Percentiles rank a stretch among this genome's conserved stretches.
These are phyloP conservation scores for Candolleomyces eurysporus DNA, from an alignment of 768 basidiomycete species.

Conservation along the genomic window DNA sequence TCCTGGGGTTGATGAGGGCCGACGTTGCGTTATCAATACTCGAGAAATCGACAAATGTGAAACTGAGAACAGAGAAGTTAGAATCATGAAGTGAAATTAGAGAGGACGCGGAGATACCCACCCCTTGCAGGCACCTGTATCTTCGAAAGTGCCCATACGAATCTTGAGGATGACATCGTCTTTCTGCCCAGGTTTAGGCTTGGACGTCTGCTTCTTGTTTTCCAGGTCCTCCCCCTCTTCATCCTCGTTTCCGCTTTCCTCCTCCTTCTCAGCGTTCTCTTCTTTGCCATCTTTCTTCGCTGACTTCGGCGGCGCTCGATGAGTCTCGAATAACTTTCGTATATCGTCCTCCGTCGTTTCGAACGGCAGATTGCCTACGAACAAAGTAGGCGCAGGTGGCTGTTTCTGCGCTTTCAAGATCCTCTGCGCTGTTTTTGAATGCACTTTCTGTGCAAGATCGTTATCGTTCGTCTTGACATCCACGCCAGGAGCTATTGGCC, in stretches of 20 bases:
- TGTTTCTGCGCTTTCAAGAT: constrained; percentile 80
- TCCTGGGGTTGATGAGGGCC: constrained; percentile 78
- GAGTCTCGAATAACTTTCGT: constrained; percentile 69
- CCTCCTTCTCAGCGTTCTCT: constrained; percentile 20
- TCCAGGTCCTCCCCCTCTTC: constrained; percentile 31
- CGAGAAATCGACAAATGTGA: constrained; percentile 92
- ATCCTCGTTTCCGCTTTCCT: constrained; percentile 25
- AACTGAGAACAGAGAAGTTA: constrained; percentile 45
- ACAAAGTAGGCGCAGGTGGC: constrained; percentile 80
- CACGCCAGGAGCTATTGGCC: constrained; percentile 49
- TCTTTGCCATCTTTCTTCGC: constrained; percentile 25
- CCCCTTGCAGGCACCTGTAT: constrained; percentile 96
- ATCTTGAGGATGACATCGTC: constrained; percentile 32
- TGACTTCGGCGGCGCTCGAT: constrained; percentile 40
- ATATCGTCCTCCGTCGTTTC: constrained; percentile 81
- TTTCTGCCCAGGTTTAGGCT: constrained; percentile 18
- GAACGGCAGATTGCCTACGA: constrained; percentile 92
- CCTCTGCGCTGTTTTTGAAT: constrained; percentile 73
- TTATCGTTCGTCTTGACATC: constrained; percentile 31
- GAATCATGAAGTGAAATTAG: not conserved
- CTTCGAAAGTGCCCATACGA: constrained; percentile 94
- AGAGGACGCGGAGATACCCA: constrained; percentile 32
- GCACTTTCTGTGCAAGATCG: constrained; percentile 34
- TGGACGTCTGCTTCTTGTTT: constrained; percentile 23
- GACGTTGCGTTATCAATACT: constrained; percentile 75